phyloP scores from a whole-genome alignment of 257 asterid species.

The Scutellaria baicalensis region DNA sequence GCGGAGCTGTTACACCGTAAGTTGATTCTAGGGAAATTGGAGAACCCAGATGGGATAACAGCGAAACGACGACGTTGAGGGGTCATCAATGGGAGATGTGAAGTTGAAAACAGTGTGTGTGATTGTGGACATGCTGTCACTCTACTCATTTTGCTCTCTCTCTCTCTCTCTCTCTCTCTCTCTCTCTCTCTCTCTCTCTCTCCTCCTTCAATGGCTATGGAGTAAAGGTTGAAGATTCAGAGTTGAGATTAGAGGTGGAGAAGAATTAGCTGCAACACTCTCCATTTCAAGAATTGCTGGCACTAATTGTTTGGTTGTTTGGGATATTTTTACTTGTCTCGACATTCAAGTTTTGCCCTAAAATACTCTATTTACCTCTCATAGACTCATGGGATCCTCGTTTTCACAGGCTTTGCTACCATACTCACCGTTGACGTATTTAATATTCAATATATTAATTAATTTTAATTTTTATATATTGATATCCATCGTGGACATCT shows the following conservation, averaged over 20 bases:
- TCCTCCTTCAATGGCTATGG: neutral
- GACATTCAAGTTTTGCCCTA: too few relatives aligned
- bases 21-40: slow-evolving; percentile 11
- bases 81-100: neutral
- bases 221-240: neutral
- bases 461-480: too few relatives aligned
- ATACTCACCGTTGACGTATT: too few relatives aligned
- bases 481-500: too few relatives aligned
- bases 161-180: too few relatives aligned
- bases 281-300: neutral
- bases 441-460: too few relatives aligned
- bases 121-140: slow-evolving; percentile 22
- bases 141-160: slow-evolving; percentile 20
- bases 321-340: too few relatives aligned
- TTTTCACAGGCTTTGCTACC: too few relatives aligned
- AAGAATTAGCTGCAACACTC: neutral
- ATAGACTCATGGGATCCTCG: too few relatives aligned
- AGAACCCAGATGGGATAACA: slow-evolving; percentile 1
- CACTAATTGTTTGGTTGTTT: too few relatives aligned
- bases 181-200: neutral
- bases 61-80: neutral
- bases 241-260: neutral
- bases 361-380: too few relatives aligned
- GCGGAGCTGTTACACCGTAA: slow-evolving; percentile 28
- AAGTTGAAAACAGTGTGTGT: neutral